Evolutionary conservation across 441 rosid genomes (phyloP).

Genomic region (Gossypium davidsonii): DNA sequence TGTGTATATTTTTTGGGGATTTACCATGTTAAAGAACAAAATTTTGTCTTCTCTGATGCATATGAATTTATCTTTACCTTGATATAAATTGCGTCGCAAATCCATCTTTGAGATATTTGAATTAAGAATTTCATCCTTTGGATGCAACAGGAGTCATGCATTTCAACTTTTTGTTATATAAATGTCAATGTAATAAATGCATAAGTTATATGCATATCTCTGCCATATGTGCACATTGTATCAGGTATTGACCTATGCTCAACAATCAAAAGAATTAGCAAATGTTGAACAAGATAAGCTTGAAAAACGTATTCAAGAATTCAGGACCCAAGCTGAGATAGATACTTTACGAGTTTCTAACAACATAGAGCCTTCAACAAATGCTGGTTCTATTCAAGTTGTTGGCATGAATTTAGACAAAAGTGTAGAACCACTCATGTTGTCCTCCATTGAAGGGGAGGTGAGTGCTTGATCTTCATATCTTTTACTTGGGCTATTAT

Average conservation of each 20-base stretch:
- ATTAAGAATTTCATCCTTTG: neutral
- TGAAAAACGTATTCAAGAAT: constrained; percentile 88
- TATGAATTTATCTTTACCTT: neutral
- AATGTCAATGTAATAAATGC: neutral
- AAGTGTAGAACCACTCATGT: constrained; percentile 49
- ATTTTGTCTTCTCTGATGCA: neutral
- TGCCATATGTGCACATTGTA: no score
- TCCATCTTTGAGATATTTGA: neutral
- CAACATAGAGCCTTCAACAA: constrained; percentile 34
- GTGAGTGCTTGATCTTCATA: constrained; percentile 32
- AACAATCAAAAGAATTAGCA: constrained; percentile 80
- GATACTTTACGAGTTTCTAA: constrained; percentile 45
- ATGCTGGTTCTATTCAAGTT: constrained; percentile 34
- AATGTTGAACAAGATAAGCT: constrained; percentile 71
- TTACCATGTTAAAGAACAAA: neutral
- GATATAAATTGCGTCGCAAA: neutral
- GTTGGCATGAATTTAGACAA: constrained; percentile 43
- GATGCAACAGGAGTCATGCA: neutral
- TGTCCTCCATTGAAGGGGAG: constrained; percentile 53
- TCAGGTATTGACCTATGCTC: constrained; percentile 79
- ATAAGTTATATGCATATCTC: neutral
- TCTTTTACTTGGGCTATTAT: constrained; percentile 4
- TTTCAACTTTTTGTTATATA: no score
- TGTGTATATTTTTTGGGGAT: neutral
- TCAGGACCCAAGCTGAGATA: constrained; percentile 76